A percentile compares a stretch with the other conserved stretches of the same genome.
Conservation (phyloP, 129 eudicot species). For the Flaveria brownii region DNA sequence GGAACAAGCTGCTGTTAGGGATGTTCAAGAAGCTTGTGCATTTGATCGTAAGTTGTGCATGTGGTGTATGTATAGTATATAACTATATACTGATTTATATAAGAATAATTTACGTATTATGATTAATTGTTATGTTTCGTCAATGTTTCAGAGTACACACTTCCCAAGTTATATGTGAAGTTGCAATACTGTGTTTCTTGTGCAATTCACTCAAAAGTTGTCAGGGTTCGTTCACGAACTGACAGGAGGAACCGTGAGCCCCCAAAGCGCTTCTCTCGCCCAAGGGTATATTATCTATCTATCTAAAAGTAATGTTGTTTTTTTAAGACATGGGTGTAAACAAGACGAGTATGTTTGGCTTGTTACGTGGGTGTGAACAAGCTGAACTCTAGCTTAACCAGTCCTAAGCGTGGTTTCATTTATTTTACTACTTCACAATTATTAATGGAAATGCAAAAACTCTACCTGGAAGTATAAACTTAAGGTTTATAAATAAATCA, state of each 20-base stretch:
- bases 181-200: constrained; percentile 84
- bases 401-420: too few relatives aligned
- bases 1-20: constrained; percentile 89
- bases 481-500: neutral
- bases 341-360: too few relatives aligned
- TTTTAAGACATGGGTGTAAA: neutral
- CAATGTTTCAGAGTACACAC: constrained; percentile 51
- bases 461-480: too few relatives aligned
- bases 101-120: neutral
- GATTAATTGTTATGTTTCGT: neutral
- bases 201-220: constrained; percentile 84
- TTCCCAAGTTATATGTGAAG: constrained; percentile 76
- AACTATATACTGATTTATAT: neutral
- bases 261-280: constrained; percentile 75
- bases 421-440: too few relatives aligned
- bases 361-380: too few relatives aligned
- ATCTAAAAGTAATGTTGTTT: neutral
- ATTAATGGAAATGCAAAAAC: too few relatives aligned
- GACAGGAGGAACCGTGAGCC: constrained; percentile 89
- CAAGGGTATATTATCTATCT: constrained; percentile 50
- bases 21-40: constrained; percentile 89
- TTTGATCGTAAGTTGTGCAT: constrained; percentile 50
- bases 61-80: neutral
- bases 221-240: constrained; percentile 64
- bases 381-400: too few relatives aligned